A percentile compares a stretch with the other conserved stretches of the same genome.
phyloP scores from a whole-genome alignment of 2,329 filamentous ascomycete genomes.

The Periconia macrospinosa region DNA sequence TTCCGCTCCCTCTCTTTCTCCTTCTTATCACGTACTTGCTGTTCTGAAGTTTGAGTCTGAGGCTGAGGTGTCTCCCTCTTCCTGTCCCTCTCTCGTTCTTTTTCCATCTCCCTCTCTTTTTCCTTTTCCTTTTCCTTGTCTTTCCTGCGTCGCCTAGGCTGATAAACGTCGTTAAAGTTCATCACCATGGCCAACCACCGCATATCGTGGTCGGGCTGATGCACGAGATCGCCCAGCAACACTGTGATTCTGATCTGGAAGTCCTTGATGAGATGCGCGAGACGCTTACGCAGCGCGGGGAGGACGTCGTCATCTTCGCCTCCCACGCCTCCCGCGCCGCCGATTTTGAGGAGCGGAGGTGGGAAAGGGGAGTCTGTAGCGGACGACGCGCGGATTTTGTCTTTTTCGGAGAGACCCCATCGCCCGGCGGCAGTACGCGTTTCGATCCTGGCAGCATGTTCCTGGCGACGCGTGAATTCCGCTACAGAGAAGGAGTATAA shows the following conservation, averaged over 20 bases:
- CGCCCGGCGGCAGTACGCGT: constrained; percentile 64
- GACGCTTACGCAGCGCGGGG: constrained; percentile 71
- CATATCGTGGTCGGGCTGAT: constrained; percentile 94
- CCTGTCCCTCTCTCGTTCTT: too few species aligned
- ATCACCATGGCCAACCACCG: constrained; percentile 94
- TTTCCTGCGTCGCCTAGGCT: constrained; percentile 69
- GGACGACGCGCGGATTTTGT: constrained; percentile 26
- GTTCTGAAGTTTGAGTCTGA: too few species aligned
- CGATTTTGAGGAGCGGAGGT: constrained; percentile 40
- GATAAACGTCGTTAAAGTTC: constrained; percentile 98
- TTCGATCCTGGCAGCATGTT: constrained; percentile 73
- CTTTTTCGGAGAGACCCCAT: constrained; percentile 64
- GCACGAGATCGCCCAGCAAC: constrained; percentile 84
- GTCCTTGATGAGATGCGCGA: constrained; percentile 71
- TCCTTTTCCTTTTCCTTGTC: constrained; percentile 31
- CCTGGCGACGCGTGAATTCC: constrained; percentile 90
- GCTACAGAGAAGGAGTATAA: constrained; percentile 94
- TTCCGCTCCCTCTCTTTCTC: too few species aligned
- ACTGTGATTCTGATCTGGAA: constrained; percentile 79
- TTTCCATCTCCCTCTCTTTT: constrained; percentile 28
- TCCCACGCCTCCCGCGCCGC: constrained; percentile 37
- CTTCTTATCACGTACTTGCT: too few species aligned
- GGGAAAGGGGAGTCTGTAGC: constrained; percentile 49
- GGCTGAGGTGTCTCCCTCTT: too few species aligned
- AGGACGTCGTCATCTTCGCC: constrained; percentile 65